phyloP scores from a whole-genome alignment of 1,139 yeast species.

The Saccharomyces hybrid region DNA sequence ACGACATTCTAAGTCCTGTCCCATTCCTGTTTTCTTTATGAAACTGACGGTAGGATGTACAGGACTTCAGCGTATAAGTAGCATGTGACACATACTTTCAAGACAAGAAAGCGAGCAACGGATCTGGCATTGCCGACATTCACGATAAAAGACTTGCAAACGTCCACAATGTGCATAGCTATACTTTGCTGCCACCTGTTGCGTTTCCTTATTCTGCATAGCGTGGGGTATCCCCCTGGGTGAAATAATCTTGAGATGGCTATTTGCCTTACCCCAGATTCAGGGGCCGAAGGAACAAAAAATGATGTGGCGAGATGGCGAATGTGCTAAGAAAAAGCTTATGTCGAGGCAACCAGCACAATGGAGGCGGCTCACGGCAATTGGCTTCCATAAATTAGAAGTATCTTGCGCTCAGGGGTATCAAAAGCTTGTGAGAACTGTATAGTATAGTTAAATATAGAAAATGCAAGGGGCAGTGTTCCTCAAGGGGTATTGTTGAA shows the following conservation, averaged over 20 bases:
- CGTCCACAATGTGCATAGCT: background rate
- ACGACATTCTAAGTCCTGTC: background rate
- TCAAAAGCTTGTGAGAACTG: background rate
- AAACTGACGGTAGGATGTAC: background rate
- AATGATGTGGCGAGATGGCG: background rate
- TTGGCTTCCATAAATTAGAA: background rate
- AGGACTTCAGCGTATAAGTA: background rate
- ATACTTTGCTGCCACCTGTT: background rate
- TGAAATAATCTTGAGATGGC: background rate
- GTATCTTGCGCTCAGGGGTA: background rate
- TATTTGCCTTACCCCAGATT: background rate
- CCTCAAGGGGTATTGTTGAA: background rate
- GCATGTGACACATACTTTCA: background rate
- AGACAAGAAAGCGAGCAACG: background rate
- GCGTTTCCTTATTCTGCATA: background rate
- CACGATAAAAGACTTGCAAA: background rate
- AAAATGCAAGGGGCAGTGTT: background rate
- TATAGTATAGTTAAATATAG: background rate
- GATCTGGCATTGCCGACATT: background rate
- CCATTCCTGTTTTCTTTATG: background rate
- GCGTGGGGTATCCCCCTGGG: background rate
- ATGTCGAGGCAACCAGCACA: background rate
- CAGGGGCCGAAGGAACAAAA: slow-evolving; percentile 1
- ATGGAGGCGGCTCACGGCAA: background rate
- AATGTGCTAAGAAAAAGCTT: background rate